These are phyloP conservation scores for Jasminum sambac DNA, from an alignment of 257 asterid genomes.

Conservation along the genomic window DNA sequence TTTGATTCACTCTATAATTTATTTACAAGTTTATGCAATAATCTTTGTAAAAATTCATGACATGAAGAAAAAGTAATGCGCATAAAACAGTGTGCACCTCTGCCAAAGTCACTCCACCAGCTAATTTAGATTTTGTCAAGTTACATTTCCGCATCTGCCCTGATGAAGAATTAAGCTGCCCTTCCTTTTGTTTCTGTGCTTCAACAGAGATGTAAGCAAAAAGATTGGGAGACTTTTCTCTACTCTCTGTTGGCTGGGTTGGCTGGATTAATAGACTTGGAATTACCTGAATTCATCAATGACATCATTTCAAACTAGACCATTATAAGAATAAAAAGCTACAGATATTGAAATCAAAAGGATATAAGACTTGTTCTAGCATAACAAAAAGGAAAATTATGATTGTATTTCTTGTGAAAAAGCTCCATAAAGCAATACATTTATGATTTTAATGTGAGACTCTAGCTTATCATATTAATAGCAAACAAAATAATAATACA, in stretches of 20 bases:
- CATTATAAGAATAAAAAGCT: background rate
- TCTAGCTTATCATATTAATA: background rate
- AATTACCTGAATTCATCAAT: slow-evolving; percentile 58
- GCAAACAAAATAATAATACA: background rate
- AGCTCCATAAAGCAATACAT: background rate
- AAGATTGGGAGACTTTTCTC: slow-evolving; percentile 39
- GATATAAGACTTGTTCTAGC: background rate
- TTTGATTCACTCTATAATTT: background rate
- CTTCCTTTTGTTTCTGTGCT: slow-evolving; percentile 32
- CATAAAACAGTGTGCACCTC: slow-evolving; percentile 50
- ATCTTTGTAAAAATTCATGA: background rate
- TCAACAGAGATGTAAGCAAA: slow-evolving; percentile 55
- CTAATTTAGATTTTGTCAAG: slow-evolving; percentile 61
- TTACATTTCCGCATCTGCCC: slow-evolving; percentile 71
- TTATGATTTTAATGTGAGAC: background rate
- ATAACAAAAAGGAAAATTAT: background rate
- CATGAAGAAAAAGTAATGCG: slow-evolving; percentile 14
- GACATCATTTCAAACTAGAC: background rate
- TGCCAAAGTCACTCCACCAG: slow-evolving; percentile 62
- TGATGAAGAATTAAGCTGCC: slow-evolving; percentile 15
- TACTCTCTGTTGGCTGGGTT: slow-evolving; percentile 36
- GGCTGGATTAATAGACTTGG: slow-evolving; percentile 55
- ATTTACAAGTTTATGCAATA: background rate
- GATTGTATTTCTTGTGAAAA: background rate
- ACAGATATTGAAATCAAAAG: background rate